phyloP scores from a whole-genome alignment of 2,329 filamentous ascomycete genomes.

The Stagonosporopsis tanaceti region DNA sequence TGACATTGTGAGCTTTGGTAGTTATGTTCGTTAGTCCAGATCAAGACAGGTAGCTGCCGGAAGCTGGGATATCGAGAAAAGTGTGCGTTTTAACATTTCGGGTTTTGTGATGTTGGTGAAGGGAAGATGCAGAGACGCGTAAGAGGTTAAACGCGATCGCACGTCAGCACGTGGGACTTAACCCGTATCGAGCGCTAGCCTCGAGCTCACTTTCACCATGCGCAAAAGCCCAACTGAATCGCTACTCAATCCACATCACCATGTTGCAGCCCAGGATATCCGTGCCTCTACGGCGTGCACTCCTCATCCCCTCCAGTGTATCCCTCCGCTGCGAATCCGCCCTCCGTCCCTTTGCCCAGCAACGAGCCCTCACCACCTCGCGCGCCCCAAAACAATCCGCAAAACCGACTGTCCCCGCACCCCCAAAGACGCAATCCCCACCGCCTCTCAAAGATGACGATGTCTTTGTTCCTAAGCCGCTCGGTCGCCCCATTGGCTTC shows the following conservation, averaged over 20 bases:
- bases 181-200: slow-evolving; percentile 25
- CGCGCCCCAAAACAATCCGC: slow-evolving; percentile 30
- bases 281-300: slow-evolving; percentile 22
- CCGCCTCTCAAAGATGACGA: slow-evolving; percentile 35
- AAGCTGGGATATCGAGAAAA: background rate
- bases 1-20: slow-evolving; percentile 27
- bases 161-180: slow-evolving; percentile 26
- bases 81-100: background rate
- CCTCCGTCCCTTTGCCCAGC: slow-evolving; percentile 21
- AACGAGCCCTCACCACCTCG: slow-evolving; percentile 39
- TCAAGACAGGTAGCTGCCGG: background rate
- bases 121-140: slow-evolving; percentile 23
- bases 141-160: slow-evolving; percentile 26
- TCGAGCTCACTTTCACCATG: slow-evolving; percentile 23
- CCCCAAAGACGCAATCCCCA: slow-evolving; percentile 13
- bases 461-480: slow-evolving; percentile 59
- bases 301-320: slow-evolving; percentile 24
- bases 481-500: slow-evolving; percentile 83
- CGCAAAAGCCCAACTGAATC: slow-evolving; percentile 16
- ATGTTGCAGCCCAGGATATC: slow-evolving; percentile 47
- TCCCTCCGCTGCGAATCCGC: slow-evolving; percentile 29
- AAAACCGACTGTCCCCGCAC: slow-evolving; percentile 23
- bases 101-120: slow-evolving; percentile 14
- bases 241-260: slow-evolving; percentile 17
- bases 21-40: background rate